Evolutionary conservation across 257 asterid genomes (phyloP).

Genomic region (Cruciata laevipes): DNA sequence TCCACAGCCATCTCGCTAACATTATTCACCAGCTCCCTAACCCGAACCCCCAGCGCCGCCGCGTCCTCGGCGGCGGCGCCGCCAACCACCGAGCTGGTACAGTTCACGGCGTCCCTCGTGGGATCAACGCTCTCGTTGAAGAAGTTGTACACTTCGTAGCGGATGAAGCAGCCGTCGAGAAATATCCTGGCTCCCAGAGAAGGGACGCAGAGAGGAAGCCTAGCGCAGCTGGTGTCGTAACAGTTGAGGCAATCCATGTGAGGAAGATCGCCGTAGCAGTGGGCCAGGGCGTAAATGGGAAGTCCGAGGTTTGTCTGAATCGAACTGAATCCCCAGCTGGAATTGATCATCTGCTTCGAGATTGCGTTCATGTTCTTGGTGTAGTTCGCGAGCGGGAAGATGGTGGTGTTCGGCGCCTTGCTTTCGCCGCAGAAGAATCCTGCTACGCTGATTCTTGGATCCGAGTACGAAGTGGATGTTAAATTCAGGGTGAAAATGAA

Average conservation of each 20-base stretch:
- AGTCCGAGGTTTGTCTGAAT: constrained; percentile 21
- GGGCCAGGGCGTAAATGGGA: constrained; percentile 49
- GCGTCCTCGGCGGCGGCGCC: constrained; percentile 11
- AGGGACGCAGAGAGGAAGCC: constrained; percentile 72
- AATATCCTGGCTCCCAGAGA: constrained; percentile 48
- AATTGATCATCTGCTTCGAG: constrained; percentile 39
- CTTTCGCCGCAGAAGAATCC: constrained; percentile 49
- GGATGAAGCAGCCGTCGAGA: constrained; percentile 83
- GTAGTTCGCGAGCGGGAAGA: constrained; percentile 44
- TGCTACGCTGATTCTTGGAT: constrained; percentile 58
- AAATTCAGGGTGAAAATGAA: constrained; percentile 13
- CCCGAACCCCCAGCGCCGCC: constrained; percentile 28
- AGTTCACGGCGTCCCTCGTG: constrained; percentile 34
- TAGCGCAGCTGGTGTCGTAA: constrained; percentile 65
- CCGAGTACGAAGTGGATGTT: constrained; percentile 24
- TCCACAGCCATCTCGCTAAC: constrained; percentile 40
- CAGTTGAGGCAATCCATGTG: constrained; percentile 72
- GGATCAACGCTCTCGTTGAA: constrained; percentile 50
- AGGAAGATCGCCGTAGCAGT: constrained; percentile 56
- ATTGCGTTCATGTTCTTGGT: constrained; percentile 50
- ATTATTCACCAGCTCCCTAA: constrained; percentile 38
- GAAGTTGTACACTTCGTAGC: constrained; percentile 56
- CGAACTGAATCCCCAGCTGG: constrained; percentile 34
- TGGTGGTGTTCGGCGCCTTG: constrained; percentile 33
- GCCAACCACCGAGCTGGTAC: constrained; percentile 42